Conservation (phyloP, 140 eudicot species). For the Stevia rebaudiana region DNA sequence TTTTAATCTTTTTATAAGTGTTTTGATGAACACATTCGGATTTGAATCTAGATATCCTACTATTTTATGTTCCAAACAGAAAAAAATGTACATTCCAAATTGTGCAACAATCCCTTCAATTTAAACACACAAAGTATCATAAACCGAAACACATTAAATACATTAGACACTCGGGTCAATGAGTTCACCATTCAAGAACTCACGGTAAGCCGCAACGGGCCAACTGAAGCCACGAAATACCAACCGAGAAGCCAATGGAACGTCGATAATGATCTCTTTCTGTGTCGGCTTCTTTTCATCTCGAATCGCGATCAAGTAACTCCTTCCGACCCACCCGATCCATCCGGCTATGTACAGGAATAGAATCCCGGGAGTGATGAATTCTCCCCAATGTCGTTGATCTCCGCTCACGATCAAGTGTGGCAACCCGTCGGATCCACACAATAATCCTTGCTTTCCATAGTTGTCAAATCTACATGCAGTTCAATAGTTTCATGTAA, state of each 20-base stretch:
- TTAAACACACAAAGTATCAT: conserved; percentile 27
- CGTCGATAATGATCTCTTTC: conserved; percentile 88
- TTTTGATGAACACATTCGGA: no score
- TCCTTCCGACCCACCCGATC: conserved; percentile 97
- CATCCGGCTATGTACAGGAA: conserved; percentile 90
- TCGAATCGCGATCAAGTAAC: conserved; percentile 77
- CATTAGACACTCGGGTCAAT: conserved; percentile 68
- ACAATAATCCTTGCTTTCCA: conserved; percentile 84
- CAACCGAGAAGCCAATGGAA: conserved; percentile 76
- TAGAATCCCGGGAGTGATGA: conserved; percentile 86
- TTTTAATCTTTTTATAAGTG: no score
- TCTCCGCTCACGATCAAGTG: conserved; percentile 99
- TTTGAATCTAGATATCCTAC: no score
- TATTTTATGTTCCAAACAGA: conserved; percentile 4
- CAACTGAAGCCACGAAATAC: conserved; percentile 89
- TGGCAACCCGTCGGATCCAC: conserved; percentile 96
- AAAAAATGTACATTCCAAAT: conserved; percentile 30
- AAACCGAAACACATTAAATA: conserved; percentile 19
- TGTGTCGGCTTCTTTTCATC: conserved; percentile 81
- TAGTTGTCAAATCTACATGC: conserved; percentile 73
- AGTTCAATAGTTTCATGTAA: background rate
- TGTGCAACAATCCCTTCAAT: conserved; percentile 10
- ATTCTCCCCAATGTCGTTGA: conserved; percentile 99
- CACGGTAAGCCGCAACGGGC: conserved; percentile 99
- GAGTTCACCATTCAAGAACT: conserved; percentile 75